Conservation (phyloP, 345 rosid genomes). For the Salix viminalis region DNA sequence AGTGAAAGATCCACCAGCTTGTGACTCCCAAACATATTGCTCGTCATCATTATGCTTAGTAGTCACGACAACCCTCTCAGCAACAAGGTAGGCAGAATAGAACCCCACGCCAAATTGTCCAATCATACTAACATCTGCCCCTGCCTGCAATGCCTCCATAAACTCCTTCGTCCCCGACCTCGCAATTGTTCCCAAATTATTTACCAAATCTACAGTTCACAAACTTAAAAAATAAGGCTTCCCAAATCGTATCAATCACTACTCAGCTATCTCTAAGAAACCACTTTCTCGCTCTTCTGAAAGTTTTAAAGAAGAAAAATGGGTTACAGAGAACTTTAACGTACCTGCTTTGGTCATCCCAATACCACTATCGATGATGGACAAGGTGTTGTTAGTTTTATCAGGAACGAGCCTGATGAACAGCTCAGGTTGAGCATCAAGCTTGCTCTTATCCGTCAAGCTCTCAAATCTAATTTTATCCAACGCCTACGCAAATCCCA, state of each 20-base stretch:
- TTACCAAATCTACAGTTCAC: constrained; percentile 53
- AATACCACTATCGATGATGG: constrained; percentile 72
- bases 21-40: constrained; percentile 90
- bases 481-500: constrained; percentile 46
- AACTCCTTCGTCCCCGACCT: constrained; percentile 91
- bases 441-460: constrained; percentile 82
- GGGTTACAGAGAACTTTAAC: neutral
- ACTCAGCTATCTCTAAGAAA: neutral
- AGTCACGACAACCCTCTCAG: constrained; percentile 75
- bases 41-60: constrained; percentile 82
- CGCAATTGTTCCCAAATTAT: constrained; percentile 87
- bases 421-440: constrained; percentile 75
- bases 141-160: constrained; percentile 89
- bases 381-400: constrained; percentile 61
- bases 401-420: constrained; percentile 75
- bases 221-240: neutral
- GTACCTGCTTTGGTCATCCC: constrained; percentile 91
- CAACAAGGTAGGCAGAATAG: constrained; percentile 90
- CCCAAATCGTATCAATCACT: neutral
- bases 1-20: constrained; percentile 91
- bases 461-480: constrained; percentile 79
- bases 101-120: constrained; percentile 93
- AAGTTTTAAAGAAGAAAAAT: neutral
- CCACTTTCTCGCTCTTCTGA: neutral
- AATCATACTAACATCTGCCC: constrained; percentile 95